Evolutionary conservation across 345 rosid species (phyloP), one percentile per base, ranked within the genome.

Genomic region (Eucalyptus sp.): DNA sequence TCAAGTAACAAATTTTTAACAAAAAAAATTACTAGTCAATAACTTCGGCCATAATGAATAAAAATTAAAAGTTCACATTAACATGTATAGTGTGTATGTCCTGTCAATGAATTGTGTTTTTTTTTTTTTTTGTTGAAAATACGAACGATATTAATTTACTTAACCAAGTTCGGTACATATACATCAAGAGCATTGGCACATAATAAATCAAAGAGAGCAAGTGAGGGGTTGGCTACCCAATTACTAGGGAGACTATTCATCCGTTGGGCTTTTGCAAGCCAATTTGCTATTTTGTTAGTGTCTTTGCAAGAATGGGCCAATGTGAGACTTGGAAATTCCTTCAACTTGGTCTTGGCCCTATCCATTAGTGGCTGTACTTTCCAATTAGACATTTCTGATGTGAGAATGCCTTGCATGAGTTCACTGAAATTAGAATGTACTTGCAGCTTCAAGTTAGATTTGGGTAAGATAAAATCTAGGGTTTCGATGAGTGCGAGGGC

Each of bases 321-420:
- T 52, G 24, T 18, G 56, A 52, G 24, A 9, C 24, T 7, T 7
- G 22, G 56, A 17, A 52, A 52, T 52, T 18, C 56, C 56, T 52
- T 18, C 56, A 17, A 52, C 56, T 52, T 7, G 9, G 9, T 58
- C 6, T 58, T 58, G 64, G 64, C 64, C 64, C n/a, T 0, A 6
- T 58, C 64, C 64, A 58, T 3, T 25, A 58, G 29, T 25, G n/a
- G 64, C 6, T 58, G 1, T 58, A 25, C n/a, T 2, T 58, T 25
- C 3, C 6, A 25, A 1, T 22, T 58, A 25, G 29, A 58, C 4
- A 0, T 3, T 25, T 58, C 13, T 9, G 1, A 58, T 24, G 29
- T 58, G n/a, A 58, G 29, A 24, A 9, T 58, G 27, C 64, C 29
- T 58, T 24, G 64, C n/a, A 58, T 2, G 4, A 24, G 64, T 25